phyloP scores from a whole-genome alignment of 2,329 filamentous ascomycete species.

The Ophiostoma quercus region DNA sequence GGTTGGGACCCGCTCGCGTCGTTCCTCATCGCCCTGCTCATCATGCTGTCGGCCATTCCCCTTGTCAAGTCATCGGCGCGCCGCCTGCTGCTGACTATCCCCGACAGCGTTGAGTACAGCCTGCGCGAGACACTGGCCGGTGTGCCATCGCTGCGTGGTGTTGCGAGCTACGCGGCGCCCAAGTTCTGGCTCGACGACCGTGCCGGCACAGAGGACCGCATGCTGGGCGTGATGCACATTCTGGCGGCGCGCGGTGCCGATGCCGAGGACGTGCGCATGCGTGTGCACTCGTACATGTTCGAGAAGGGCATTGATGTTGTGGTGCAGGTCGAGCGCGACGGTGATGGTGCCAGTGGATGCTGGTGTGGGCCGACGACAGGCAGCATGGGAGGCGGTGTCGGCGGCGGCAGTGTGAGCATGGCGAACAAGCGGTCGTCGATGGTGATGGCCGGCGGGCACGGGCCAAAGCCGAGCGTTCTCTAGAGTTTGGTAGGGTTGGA shows the following conservation, averaged over 20 bases:
- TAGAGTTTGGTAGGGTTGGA: neutral
- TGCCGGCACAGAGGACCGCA: slow-evolving; percentile 49
- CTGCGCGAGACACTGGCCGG: slow-evolving; percentile 81
- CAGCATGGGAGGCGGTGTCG: neutral
- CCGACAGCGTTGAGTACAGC: slow-evolving; percentile 79
- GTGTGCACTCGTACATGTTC: slow-evolving; percentile 66
- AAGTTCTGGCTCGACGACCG: slow-evolving; percentile 89
- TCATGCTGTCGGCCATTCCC: slow-evolving; percentile 86
- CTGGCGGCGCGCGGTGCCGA: slow-evolving; percentile 67
- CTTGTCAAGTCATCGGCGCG: slow-evolving; percentile 80
- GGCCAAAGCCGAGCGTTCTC: slow-evolving; percentile 19
- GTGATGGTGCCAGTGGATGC: slow-evolving; percentile 42
- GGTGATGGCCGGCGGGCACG: slow-evolving; percentile 25
- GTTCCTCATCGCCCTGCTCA: slow-evolving; percentile 86
- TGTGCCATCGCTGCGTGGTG: slow-evolving; percentile 73
- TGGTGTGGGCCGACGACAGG: slow-evolving; percentile 48
- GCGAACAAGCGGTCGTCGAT: slow-evolving; percentile 33
- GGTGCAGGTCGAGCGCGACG: slow-evolving; percentile 82
- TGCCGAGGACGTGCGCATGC: slow-evolving; percentile 74
- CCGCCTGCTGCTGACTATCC: slow-evolving; percentile 76
- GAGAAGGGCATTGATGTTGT: slow-evolving; percentile 73
- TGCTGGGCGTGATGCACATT: slow-evolving; percentile 83
- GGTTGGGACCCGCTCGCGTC: slow-evolving; percentile 94
- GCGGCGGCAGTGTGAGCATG: slow-evolving; percentile 1
- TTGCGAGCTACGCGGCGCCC: slow-evolving; percentile 78